Conservation (phyloP, 208 protist genomes). For the Trypanosoma scelopori region DNA sequence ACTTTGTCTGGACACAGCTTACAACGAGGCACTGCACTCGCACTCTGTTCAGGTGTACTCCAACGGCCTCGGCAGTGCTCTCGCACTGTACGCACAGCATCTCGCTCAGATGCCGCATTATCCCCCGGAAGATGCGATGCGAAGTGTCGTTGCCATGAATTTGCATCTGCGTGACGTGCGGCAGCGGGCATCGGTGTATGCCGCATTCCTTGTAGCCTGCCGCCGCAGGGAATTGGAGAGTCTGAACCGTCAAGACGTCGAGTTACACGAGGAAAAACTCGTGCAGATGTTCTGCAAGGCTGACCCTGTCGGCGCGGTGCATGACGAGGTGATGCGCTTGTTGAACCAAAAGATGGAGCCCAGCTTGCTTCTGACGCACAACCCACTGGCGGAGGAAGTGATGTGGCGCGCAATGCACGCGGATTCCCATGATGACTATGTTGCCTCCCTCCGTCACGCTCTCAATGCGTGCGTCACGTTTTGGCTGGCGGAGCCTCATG, state of each 20-base stretch:
- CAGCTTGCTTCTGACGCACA: constrained; percentile 60
- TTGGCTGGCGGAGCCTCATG: constrained; percentile 48
- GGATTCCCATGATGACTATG: constrained; percentile 40
- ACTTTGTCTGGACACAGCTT: constrained; percentile 59
- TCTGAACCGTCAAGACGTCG: constrained; percentile 40
- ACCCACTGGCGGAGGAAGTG: constrained; percentile 56
- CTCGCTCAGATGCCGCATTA: constrained; percentile 60
- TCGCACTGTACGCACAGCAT: constrained; percentile 45
- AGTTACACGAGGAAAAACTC: constrained; percentile 65
- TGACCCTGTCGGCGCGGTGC: constrained; percentile 39
- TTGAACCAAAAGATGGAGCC: constrained; percentile 47
- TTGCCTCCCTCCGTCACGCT: constrained; percentile 33
- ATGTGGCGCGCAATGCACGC: constrained; percentile 85
- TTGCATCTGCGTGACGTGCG: constrained; percentile 40
- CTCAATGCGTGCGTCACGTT: constrained; percentile 56
- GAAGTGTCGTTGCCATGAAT: constrained; percentile 51
- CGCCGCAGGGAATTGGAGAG: constrained; percentile 51
- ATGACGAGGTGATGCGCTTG: constrained; percentile 53
- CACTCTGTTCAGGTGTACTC: constrained; percentile 59
- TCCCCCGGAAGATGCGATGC: constrained; percentile 47
- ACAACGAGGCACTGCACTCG: constrained; percentile 51
- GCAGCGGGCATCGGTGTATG: constrained; percentile 68
- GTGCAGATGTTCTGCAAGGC: constrained; percentile 57
- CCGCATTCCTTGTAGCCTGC: constrained; percentile 52
- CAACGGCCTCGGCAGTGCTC: constrained; percentile 36